Percentiles rank a stretch among this genome's conserved stretches.
These are phyloP conservation scores for Lojkania enalia DNA, from an alignment of 2,329 filamentous ascomycete genomes.

Conservation along the genomic window DNA sequence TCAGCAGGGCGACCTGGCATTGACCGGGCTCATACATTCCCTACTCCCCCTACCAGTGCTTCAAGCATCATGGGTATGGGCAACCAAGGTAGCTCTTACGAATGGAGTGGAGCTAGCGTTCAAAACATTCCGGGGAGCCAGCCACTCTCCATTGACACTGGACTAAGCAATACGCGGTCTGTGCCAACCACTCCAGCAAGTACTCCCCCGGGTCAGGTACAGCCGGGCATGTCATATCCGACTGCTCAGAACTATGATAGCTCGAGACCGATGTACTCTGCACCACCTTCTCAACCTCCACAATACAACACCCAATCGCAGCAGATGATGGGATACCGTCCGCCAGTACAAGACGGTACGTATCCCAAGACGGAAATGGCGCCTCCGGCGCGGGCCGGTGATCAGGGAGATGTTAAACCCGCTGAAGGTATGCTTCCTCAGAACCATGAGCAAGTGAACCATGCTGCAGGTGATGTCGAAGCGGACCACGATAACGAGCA, in stretches of 20 bases:
- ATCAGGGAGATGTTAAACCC: slow-evolving; percentile 66
- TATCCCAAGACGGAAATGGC: slow-evolving; percentile 90
- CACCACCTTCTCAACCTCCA: slow-evolving; percentile 65
- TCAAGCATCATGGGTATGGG: slow-evolving; percentile 81
- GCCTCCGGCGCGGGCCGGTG: slow-evolving; percentile 69
- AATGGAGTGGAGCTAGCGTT: slow-evolving; percentile 65
- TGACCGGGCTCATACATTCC: slow-evolving; percentile 89
- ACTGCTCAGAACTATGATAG: slow-evolving; percentile 73
- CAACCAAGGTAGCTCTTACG: slow-evolving; percentile 72
- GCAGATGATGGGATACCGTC: slow-evolving; percentile 67
- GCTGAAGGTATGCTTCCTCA: slow-evolving; percentile 61
- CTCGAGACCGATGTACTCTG: slow-evolving; percentile 77
- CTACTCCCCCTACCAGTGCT: slow-evolving; percentile 90
- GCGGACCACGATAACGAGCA: slow-evolving; percentile 74
- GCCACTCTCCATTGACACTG: slow-evolving; percentile 79
- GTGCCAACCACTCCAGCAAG: slow-evolving; percentile 91
- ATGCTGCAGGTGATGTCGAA: slow-evolving; percentile 65
- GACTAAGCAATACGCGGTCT: slow-evolving; percentile 76
- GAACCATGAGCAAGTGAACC: slow-evolving; percentile 54
- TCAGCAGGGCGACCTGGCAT: slow-evolving; percentile 64
- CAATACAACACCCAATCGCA: slow-evolving; percentile 69
- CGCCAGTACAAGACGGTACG: slow-evolving; percentile 55
- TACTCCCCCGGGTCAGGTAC: slow-evolving; percentile 80
- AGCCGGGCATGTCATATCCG: slow-evolving; percentile 79
- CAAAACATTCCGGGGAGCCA: slow-evolving; percentile 62